Evolutionary conservation across 139 green algal species (phyloP).

Genomic region (Micractinium sp.): DNA sequence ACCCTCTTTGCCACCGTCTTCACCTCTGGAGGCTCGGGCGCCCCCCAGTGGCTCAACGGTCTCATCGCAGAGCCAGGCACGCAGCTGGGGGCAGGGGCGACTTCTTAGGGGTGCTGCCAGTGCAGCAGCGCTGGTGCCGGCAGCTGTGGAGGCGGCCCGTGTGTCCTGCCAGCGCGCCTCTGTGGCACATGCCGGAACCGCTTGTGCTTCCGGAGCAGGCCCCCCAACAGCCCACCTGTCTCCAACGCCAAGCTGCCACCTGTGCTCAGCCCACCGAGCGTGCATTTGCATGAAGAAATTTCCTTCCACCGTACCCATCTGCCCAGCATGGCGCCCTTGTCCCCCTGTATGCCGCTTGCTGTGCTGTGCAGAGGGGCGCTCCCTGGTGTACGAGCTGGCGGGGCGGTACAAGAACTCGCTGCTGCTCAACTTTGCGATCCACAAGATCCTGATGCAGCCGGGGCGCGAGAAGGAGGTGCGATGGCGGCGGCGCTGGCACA

Average conservation of each 20-base stretch:
- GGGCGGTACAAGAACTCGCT: slow-evolving; percentile 70
- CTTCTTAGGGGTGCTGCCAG: too few relatives aligned
- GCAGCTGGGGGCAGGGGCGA: slow-evolving; percentile 38
- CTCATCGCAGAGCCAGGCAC: slow-evolving; percentile 56
- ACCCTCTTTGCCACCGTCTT: slow-evolving; percentile 73
- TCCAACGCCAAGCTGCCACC: too few relatives aligned
- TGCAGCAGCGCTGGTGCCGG: too few relatives aligned
- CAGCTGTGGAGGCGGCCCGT: too few relatives aligned
- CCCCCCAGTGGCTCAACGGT: slow-evolving; percentile 66
- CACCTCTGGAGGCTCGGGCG: slow-evolving; percentile 42
- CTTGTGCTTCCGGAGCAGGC: too few relatives aligned
- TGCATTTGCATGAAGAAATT: too few relatives aligned
- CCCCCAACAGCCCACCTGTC: too few relatives aligned
- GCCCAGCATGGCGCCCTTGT: background rate
- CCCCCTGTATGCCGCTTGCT: background rate
- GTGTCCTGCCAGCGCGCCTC: too few relatives aligned
- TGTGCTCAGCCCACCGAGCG: too few relatives aligned
- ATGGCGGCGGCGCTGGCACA: background rate
- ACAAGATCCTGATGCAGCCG: slow-evolving; percentile 76
- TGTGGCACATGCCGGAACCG: too few relatives aligned
- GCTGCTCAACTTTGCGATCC: slow-evolving; percentile 86
- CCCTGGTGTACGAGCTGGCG: slow-evolving; percentile 83
- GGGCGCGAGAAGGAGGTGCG: slow-evolving; percentile 52
- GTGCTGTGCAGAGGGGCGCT: slow-evolving; percentile 46
- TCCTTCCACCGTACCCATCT: background rate